These are phyloP conservation scores for Letharia columbiana DNA, from an alignment of 495 filamentous ascomycete genomes.

Conservation along the genomic window DNA sequence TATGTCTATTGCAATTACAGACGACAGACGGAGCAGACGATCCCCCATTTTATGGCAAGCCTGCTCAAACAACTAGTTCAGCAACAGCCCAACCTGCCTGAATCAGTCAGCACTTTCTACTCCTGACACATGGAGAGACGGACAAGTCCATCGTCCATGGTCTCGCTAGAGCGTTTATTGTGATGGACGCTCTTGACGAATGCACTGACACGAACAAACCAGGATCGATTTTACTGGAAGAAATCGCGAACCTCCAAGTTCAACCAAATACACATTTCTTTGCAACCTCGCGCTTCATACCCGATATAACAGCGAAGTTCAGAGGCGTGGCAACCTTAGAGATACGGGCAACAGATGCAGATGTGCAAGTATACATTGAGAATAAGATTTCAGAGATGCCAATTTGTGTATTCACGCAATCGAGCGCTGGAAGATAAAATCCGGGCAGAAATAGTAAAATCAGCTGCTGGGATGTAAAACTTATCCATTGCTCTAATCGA, in stretches of 20 bases:
- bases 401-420: not conserved
- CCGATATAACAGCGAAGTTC: not conserved
- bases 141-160: constrained; percentile 6
- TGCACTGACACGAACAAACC: constrained; percentile 2
- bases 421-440: not conserved
- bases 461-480: too few species aligned
- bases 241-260: constrained; percentile 1
- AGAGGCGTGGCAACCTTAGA: not conserved
- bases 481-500: too few species aligned
- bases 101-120: constrained; percentile 26
- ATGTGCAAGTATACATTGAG: constrained; percentile 7
- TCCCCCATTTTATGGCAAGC: constrained; percentile 27
- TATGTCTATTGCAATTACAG: constrained; percentile 38
- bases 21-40: constrained; percentile 30
- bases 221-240: not conserved
- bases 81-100: constrained; percentile 22
- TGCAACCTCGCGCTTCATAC: constrained; percentile 2
- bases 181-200: constrained; percentile 44
- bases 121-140: constrained; percentile 20
- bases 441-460: constrained; percentile 1
- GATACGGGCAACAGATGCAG: constrained; percentile 12
- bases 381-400: not conserved
- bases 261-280: not conserved
- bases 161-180: constrained; percentile 27
- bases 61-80: constrained; percentile 36